These are phyloP conservation scores for Mycena metata DNA, from an alignment of 768 basidiomycete genomes.

Conservation along the genomic window DNA sequence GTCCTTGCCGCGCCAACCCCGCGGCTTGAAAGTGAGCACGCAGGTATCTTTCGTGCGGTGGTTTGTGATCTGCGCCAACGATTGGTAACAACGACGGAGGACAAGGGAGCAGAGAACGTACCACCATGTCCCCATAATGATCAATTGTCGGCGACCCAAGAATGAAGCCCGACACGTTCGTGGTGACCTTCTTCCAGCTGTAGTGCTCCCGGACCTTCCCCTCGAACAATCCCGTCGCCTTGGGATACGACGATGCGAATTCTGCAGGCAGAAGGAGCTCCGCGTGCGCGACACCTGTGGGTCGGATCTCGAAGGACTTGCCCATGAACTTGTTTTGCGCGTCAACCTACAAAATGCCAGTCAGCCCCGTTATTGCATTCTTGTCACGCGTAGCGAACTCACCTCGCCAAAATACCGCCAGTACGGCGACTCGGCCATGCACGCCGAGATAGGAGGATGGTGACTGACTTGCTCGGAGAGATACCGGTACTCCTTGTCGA, in stretches of 20 bases:
- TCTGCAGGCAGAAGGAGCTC: conserved; percentile 83
- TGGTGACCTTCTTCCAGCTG: conserved; percentile 95
- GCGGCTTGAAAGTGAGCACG: conserved; percentile 93
- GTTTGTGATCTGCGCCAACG: conserved; percentile 74
- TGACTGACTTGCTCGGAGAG: conserved; percentile 97
- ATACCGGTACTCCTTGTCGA: conserved; percentile 92
- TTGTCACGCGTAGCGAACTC: conserved; percentile 19
- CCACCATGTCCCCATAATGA: conserved; percentile 95
- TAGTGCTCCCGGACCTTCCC: conserved; percentile 89
- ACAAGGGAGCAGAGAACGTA: conserved; percentile 58
- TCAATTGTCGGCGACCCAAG: conserved; percentile 90
- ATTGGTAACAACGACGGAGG: conserved; percentile 10
- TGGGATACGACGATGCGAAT: conserved; percentile 73
- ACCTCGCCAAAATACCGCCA: conserved; percentile 96
- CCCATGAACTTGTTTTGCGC: conserved; percentile 98
- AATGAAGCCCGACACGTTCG: conserved; percentile 93
- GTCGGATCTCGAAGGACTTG: conserved; percentile 95
- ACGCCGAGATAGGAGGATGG: conserved; percentile 96
- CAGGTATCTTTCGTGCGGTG: conserved; percentile 92
- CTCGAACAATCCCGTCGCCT: conserved; percentile 56
- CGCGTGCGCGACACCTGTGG: conserved; percentile 93
- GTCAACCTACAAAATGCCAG: conserved; percentile 72
- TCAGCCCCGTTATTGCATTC: not conserved
- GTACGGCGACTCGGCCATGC: conserved; percentile 90
- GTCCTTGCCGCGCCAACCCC: conserved; percentile 93